phyloP scores from a whole-genome alignment of 2,329 filamentous ascomycete genomes.

The Xylariaceae sp. region DNA sequence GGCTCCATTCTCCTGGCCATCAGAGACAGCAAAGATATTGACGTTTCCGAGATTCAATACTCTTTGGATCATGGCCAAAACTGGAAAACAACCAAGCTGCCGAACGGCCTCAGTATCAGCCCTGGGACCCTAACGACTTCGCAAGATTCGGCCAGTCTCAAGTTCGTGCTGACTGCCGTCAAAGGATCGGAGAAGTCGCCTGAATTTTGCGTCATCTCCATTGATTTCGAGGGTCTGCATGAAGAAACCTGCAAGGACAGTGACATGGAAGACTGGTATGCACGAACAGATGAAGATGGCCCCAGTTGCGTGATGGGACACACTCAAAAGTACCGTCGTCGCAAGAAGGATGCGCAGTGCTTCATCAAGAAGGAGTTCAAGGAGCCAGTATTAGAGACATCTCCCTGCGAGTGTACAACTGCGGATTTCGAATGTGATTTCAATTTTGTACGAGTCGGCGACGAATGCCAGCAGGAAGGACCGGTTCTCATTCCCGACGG shows the following conservation, averaged over 20 bases:
- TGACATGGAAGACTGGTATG: constrained; percentile 86
- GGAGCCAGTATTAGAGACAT: constrained; percentile 63
- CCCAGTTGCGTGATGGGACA: constrained; percentile 94
- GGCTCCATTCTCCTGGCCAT: constrained; percentile 84
- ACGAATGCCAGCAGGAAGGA: constrained; percentile 62
- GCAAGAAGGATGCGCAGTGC: constrained; percentile 84
- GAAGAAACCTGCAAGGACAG: constrained; percentile 70
- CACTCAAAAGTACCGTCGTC: constrained; percentile 77
- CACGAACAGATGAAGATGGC: constrained; percentile 72
- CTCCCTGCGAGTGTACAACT: constrained; percentile 74
- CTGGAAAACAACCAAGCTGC: constrained; percentile 70
- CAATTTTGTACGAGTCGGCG: constrained; percentile 71
- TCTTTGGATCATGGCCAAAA: constrained; percentile 84
- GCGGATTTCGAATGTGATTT: constrained; percentile 95
- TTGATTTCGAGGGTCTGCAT: constrained; percentile 80
- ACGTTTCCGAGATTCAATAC: constrained; percentile 58
- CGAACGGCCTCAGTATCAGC: constrained; percentile 59
- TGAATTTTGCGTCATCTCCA: constrained; percentile 60
- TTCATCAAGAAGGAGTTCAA: constrained; percentile 84
- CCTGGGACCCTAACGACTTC: constrained; percentile 78
- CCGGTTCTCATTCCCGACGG: constrained; percentile 63
- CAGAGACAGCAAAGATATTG: constrained; percentile 62
- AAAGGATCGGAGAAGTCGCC: constrained; percentile 46
- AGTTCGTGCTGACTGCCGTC: constrained; percentile 73
- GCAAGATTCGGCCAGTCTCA: constrained; percentile 85